phyloP scores from a whole-genome alignment of 2,329 filamentous ascomycete species.

The Camillea tinctor region DNA sequence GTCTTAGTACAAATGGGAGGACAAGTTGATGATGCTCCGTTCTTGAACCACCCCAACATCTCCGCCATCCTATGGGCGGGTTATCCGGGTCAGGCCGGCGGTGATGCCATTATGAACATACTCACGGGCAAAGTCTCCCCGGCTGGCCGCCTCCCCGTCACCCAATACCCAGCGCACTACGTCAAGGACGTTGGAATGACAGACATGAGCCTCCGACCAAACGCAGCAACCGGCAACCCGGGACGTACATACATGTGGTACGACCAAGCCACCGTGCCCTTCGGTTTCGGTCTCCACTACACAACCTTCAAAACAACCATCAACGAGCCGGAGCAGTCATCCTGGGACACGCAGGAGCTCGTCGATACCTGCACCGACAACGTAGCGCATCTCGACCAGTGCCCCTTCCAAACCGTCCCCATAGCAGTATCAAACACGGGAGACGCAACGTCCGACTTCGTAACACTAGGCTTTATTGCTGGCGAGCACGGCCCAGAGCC shows the following conservation, averaged over 20 bases:
- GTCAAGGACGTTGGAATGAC: conserved; percentile 45
- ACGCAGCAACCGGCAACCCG: conserved; percentile 34
- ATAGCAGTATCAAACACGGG: conserved; percentile 43
- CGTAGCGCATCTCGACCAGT: conserved; percentile 33
- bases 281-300: conserved; percentile 48
- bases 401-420: conserved; percentile 37
- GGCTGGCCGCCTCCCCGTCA: conserved; percentile 46
- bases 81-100: conserved; percentile 53
- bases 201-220: conserved; percentile 47
- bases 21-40: conserved; percentile 45
- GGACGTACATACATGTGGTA: conserved; percentile 52
- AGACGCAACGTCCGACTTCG: conserved; percentile 41
- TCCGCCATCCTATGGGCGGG: conserved; percentile 48
- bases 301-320: conserved; percentile 39
- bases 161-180: conserved; percentile 48
- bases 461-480: conserved; percentile 42
- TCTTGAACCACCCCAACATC: conserved; percentile 44
- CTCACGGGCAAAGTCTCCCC: conserved; percentile 44
- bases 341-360: conserved; percentile 35
- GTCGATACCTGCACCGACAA: conserved; percentile 28
- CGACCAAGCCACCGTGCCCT: conserved; percentile 41
- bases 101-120: conserved; percentile 47
- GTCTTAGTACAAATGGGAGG: conserved; percentile 51
- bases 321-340: not conserved
- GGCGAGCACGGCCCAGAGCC: conserved; percentile 40